Conservation (phyloP, 176 grass and related monocot species). For the Stipa capillata region DNA sequence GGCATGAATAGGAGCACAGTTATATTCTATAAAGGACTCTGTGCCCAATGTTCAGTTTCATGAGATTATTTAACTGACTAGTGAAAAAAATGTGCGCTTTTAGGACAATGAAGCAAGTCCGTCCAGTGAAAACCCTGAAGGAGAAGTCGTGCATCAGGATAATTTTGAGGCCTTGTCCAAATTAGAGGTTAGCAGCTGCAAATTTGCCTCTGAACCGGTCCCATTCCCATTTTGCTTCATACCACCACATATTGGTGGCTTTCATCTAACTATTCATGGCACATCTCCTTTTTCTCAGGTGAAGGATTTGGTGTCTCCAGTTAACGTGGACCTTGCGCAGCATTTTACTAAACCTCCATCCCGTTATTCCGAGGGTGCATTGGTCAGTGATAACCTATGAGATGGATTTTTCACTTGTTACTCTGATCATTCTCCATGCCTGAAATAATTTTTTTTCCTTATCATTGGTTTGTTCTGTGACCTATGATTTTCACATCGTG, state of each 20-base stretch:
- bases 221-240: neutral
- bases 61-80: constrained; percentile 1
- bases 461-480: constrained; percentile 7
- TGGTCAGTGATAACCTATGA: constrained; percentile 53
- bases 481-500: neutral
- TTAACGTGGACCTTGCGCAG: constrained; percentile 54
- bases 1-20: neutral
- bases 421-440: constrained; percentile 5
- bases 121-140: constrained; percentile 12
- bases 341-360: constrained; percentile 79
- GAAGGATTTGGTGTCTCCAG: constrained; percentile 47
- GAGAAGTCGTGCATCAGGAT: constrained; percentile 24
- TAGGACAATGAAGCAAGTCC: constrained; percentile 45
- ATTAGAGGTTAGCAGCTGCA: constrained; percentile 39
- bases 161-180: constrained; percentile 44
- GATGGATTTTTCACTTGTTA: constrained; percentile 9
- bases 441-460: neutral
- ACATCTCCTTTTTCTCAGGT: constrained; percentile 48
- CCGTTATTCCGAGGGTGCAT: constrained; percentile 74
- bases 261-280: constrained; percentile 9
- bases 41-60: neutral
- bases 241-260: constrained; percentile 2
- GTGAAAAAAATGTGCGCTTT: constrained; percentile 11
- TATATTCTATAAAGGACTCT: neutral
- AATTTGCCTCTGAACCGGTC: neutral